Percentiles rank a stretch among this genome's conserved stretches.
phyloP scores from a whole-genome alignment of 495 filamentous ascomycete genomes.

The Hamigera avellanea region DNA sequence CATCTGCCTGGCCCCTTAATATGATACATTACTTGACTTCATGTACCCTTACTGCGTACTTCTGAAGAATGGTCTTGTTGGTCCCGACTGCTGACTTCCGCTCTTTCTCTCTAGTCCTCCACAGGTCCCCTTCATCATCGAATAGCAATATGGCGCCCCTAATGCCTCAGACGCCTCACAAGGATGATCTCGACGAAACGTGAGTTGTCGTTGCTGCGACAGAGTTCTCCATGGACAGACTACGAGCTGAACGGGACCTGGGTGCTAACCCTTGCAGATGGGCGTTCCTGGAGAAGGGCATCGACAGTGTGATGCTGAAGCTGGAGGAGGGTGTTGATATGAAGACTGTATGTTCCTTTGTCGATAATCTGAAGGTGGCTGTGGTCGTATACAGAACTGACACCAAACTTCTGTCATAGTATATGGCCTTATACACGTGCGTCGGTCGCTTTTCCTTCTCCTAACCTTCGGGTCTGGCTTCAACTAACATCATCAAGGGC shows the following conservation, averaged over 20 bases:
- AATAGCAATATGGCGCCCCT: slow-evolving; percentile 22
- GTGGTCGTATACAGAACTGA: slow-evolving; percentile 1
- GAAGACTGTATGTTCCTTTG: slow-evolving; percentile 50
- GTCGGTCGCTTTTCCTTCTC: slow-evolving; percentile 14
- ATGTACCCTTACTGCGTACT: too few relatives aligned
- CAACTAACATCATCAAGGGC: slow-evolving; percentile 41
- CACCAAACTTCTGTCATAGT: slow-evolving; percentile 36
- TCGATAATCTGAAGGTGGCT: background rate
- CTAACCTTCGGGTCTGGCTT: slow-evolving; percentile 6
- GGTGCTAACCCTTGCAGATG: slow-evolving; percentile 45
- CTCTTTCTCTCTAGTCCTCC: too few relatives aligned
- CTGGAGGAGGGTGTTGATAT: slow-evolving; percentile 88
- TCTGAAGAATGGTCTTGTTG: too few relatives aligned
- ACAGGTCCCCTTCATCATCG: too few relatives aligned
- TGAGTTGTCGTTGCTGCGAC: slow-evolving; percentile 31
- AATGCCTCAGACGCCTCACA: slow-evolving; percentile 46
- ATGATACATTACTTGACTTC: too few relatives aligned
- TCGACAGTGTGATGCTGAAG: slow-evolving; percentile 86
- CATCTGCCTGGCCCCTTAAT: too few relatives aligned
- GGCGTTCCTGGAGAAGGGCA: slow-evolving; percentile 75
- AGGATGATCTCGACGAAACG: slow-evolving; percentile 78
- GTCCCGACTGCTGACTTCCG: too few relatives aligned
- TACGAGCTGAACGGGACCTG: background rate
- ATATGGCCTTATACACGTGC: slow-evolving; percentile 96
- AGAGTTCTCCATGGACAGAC: background rate